These are phyloP conservation scores for Saccharomyces uvarum DNA, from an alignment of 1,139 yeast species.

Conservation along the genomic window DNA sequence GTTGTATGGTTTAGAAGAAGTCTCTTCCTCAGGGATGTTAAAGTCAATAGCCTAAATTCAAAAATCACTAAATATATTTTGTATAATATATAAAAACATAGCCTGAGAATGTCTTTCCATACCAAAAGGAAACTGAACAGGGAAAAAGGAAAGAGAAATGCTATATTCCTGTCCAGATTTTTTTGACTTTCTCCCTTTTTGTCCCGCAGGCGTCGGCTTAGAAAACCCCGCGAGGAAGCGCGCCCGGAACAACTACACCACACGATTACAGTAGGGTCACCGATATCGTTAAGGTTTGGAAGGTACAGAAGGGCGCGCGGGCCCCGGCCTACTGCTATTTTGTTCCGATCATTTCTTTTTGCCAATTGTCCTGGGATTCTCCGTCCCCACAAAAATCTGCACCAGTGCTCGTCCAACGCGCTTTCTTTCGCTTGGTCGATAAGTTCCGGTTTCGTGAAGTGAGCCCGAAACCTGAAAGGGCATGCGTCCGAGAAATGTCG, in stretches of 20 bases:
- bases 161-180: not conserved
- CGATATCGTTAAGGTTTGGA: not conserved
- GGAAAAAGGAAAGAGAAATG: not conserved
- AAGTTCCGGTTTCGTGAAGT: not conserved
- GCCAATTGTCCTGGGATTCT: not conserved
- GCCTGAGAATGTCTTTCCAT: not conserved
- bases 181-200: not conserved
- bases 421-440: not conserved
- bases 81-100: not conserved
- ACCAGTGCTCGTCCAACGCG: not conserved
- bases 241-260: not conserved
- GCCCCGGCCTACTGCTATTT: not conserved
- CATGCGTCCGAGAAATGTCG: not conserved
- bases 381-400: not conserved
- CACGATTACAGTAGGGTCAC: slow-evolving; percentile 17
- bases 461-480: not conserved
- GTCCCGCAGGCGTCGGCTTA: not conserved
- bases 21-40: not conserved
- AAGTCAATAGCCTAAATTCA: not conserved
- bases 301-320: not conserved
- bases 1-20: not conserved
- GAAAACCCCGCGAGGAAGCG: not conserved
- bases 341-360: not conserved
- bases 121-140: not conserved
- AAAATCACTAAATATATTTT: not conserved